Conservation (phyloP, 352 stramenopile species). For the Stramenopiles sp. region DNA sequence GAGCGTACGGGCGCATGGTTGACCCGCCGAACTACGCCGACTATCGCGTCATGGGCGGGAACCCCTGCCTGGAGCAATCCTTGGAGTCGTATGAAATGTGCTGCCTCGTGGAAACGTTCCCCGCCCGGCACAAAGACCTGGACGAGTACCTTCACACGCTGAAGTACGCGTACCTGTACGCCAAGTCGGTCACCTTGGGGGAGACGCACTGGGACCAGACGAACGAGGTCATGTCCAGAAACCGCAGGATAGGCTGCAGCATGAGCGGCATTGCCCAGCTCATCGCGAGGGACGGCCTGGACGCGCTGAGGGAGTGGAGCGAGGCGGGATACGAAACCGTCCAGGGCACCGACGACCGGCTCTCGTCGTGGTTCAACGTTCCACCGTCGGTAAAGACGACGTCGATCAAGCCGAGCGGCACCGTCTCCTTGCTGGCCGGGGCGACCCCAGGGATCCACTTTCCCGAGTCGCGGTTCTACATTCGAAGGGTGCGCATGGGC, state of each 20-base stretch:
- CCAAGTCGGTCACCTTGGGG: constrained; percentile 77
- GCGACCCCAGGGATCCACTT: constrained; percentile 78
- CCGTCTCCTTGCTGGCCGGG: constrained; percentile 66
- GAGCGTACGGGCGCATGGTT: constrained; percentile 61
- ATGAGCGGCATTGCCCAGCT: constrained; percentile 82
- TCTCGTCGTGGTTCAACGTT: constrained; percentile 48
- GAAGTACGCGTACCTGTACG: constrained; percentile 63
- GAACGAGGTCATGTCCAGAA: constrained; percentile 70
- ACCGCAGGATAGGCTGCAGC: constrained; percentile 66
- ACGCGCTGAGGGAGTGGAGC: constrained; percentile 60
- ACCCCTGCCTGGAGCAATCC: constrained; percentile 68
- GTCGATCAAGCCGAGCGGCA: constrained; percentile 64
- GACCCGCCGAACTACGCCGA: constrained; percentile 54
- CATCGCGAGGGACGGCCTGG: constrained; percentile 40
- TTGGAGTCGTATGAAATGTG: constrained; percentile 76
- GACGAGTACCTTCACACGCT: constrained; percentile 67
- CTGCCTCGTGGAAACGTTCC: constrained; percentile 79
- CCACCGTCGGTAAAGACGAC: constrained; percentile 74
- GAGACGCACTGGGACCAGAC: constrained; percentile 66
- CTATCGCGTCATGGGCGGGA: constrained; percentile 40
- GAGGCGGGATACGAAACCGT: constrained; percentile 53
- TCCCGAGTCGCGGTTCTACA: constrained; percentile 70
- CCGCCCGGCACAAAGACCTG: constrained; percentile 46
- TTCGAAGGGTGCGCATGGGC: constrained; percentile 61
- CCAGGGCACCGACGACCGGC: constrained; percentile 40